These are phyloP conservation scores for Hemisphaericaspora xylanilytica DNA, from an alignment of 1,139 yeast species.

Conservation along the genomic window DNA sequence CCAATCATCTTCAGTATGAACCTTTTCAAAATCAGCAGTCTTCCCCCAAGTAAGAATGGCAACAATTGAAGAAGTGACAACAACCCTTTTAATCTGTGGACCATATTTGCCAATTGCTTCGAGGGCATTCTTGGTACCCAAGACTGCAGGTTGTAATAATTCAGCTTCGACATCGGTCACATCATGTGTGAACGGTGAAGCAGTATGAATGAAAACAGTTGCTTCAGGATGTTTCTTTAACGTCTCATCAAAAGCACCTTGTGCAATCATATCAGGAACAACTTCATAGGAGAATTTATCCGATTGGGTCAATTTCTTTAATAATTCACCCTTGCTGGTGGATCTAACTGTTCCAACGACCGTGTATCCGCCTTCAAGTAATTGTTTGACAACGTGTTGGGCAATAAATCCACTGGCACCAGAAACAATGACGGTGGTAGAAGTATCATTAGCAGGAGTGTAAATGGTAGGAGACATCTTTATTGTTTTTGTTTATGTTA, in stretches of 20 bases:
- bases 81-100: conserved; percentile 27
- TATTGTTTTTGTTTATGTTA: no score
- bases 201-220: conserved; percentile 27
- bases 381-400: conserved; percentile 22
- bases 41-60: conserved; percentile 19
- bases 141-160: conserved; percentile 31
- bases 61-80: conserved; percentile 29
- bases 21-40: conserved; percentile 17
- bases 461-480: no score
- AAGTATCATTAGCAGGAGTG: no score
- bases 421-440: conserved; percentile 33
- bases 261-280: conserved; percentile 17
- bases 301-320: conserved; percentile 12
- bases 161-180: conserved; percentile 28
- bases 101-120: conserved; percentile 24
- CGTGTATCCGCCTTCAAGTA: conserved; percentile 24
- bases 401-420: conserved; percentile 41
- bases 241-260: conserved; percentile 29
- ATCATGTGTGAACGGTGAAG: conserved; percentile 28
- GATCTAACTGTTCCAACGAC: conserved; percentile 34
- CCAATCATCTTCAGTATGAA: conserved; percentile 26
- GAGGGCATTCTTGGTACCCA: conserved; percentile 33
- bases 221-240: conserved; percentile 27
- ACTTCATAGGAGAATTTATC: conserved; percentile 24
- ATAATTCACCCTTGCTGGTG: conserved; percentile 25